Base-by-base conservation (phyloP, 2,329 filamentous ascomycete genomes). In the Talaromyces sp. region DNA sequence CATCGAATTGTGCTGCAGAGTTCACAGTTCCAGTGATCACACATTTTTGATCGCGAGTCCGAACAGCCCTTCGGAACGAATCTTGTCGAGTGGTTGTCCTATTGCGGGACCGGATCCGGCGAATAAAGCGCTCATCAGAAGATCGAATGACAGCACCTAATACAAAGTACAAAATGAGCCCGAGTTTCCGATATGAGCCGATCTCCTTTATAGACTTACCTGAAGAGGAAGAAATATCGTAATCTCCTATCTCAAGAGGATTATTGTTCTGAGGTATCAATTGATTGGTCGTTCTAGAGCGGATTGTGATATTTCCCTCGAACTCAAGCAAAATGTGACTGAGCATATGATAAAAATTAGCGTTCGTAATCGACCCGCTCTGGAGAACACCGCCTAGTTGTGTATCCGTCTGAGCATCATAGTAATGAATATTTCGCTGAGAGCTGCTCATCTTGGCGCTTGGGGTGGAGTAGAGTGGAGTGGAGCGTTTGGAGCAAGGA, bases 321-420 rank as follows among this genome's bases (percentile, higher is more conserved):
- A 47, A 30, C 32, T 47, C 41, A 13, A 51, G 19, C 11, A 56
- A 39, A 33, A 56, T 42, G 30, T 39, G 32, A 7, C 24, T 56
- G 11, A 56, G 50, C 50, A 56, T 56, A 24, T 48, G 4, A 47
- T 53, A 35, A 14, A 56, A 56, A 33, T 56, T 56, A 19, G 50
- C 46, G 24, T 54, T 27, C 13, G 54, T 56, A 20, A 56, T 35
- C 17, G 50, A 53, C 8, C 50, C 54, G 39, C 45, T 53, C 40
- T 56, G 54, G 27, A 42, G 47, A 16, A 51, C n/a, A 13, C 54
- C 54, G 32, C 54, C 54, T n/a, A 56, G 42, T 13, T 36, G 32
- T 6, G 27, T 33, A 50, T 39, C 50, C 40, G 54, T 51, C 30
- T 13, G 35, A 35, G 17, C 37, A 32, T 54, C 54, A 20, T 37